Evolutionary conservation across 106 monocot species (phyloP), one percentile per base, ranked within the genome.

Genomic region (Cymbidium sinense): DNA sequence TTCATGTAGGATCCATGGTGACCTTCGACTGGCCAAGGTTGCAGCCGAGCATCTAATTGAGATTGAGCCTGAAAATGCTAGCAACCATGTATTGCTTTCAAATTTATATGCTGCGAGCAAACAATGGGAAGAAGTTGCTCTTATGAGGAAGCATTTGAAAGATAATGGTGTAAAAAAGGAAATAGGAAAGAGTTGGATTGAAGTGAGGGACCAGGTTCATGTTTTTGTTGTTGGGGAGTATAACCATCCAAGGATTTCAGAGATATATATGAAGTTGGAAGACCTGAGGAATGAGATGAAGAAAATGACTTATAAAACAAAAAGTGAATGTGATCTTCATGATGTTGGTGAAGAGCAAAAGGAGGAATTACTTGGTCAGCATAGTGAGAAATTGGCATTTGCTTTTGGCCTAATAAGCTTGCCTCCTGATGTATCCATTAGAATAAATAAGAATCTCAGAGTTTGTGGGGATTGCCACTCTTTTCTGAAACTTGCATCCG

Each of bases 381-480:
- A 85, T 71, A 86, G 85, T 33, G 88, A 89, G 79, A 86, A 70
- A 78, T 65, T 89, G 64, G 88, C 85, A 43, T 77, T 89, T 76
- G 88, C 79, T 44, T 85, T 85, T 74, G 89, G 81, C 28, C 64
- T 86, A 39, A 50, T 86, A 76, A 86, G 74, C 20, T 77, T 76
- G 33, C 34, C 69, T 15, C 31, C 69, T 9, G 34, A 73, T 17
- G 47, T 75, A 5, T 70, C 87, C 7, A 86, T 93, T 17, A 74
- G 82, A 70, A 88, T 93, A 74, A 72, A 80, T 31, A 93, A 90
- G 84, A 93, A 88, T 73, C 84, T 93, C 43, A 73, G 86, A 19
- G 62, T 87, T 15, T 93, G 90, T 72, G 86, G 86, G n/a, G 88
- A 90, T 54, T 93, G 93, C 27, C 90, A 88, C 83, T 87, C 83